Evolutionary conservation across 768 basidiomycete species (phyloP).

Genomic region (Trametes sanguinea): DNA sequence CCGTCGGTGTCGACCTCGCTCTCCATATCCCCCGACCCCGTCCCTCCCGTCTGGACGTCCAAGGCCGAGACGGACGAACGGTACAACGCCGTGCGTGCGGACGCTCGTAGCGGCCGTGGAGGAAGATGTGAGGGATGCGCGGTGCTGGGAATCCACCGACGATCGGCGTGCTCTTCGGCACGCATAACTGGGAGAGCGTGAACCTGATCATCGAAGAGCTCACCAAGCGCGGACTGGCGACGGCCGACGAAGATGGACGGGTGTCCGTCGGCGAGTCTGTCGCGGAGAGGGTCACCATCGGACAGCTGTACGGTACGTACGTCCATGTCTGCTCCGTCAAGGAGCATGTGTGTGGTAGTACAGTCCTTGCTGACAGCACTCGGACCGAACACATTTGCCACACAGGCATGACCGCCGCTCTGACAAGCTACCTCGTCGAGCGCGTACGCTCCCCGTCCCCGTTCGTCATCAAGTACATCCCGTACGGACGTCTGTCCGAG

Average conservation of each 20-base stretch:
- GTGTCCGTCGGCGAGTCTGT: conserved; percentile 53
- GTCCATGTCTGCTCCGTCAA: not conserved
- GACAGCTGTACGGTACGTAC: conserved; percentile 77
- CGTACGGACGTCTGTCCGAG: conserved; percentile 72
- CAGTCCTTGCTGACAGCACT: too few relatives aligned
- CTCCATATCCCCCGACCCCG: conserved; percentile 58
- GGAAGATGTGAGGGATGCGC: conserved; percentile 45
- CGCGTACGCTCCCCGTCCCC: conserved; percentile 57
- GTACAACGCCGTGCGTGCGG: conserved; percentile 64
- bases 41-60: conserved; percentile 66
- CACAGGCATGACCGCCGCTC: conserved; percentile 84
- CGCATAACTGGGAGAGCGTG: conserved; percentile 80
- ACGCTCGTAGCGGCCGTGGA: conserved; percentile 58
- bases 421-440: conserved; percentile 69
- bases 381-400: not conserved
- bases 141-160: conserved; percentile 25
- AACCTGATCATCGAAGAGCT: conserved; percentile 62
- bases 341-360: too few relatives aligned
- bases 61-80: conserved; percentile 75
- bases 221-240: conserved; percentile 55
- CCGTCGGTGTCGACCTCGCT: conserved; percentile 19
- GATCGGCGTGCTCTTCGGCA: conserved; percentile 80
- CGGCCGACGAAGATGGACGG: conserved; percentile 27
- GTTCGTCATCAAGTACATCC: conserved; percentile 81
- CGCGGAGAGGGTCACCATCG: conserved; percentile 68